Base-by-base conservation (phyloP, 495 filamentous ascomycete species). In the Penicillium dipodomyicola region DNA sequence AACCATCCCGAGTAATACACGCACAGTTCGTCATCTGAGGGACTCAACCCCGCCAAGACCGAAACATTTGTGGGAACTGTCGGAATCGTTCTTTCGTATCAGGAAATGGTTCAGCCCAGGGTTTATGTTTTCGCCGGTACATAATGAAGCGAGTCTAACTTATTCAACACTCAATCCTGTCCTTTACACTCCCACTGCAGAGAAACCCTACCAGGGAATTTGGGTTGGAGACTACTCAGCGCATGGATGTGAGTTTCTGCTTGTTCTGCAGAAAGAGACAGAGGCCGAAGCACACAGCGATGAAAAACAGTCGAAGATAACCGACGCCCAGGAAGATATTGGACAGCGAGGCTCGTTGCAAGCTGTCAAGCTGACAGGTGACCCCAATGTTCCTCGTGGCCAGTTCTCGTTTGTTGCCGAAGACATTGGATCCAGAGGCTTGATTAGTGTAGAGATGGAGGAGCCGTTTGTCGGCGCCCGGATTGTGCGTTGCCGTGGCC, bases 211-310 rank as follows among this genome's bases (percentile, higher is more conserved):
- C 65, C 85, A 89, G 58, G 93, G 93, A 0, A 87, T 97, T 22
- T 97, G 90, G 89, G 87, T 93, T 10, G 93, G 93, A 5, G 91
- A 96, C 65, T 96, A 95, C 64, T 85, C 84, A 12, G 84, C 81
- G 0, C 92, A 97, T 65, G 91, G 92, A 2, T 95, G 89, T 70
- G 92, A 97, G 67, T 95, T 96, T 58, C 65, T 96, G 10, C 75
- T 92, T 5, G 77, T 97, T 35, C 69, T 87, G 53, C 93, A 97
- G 69, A 79, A 80, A 15, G 85, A 89, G 2, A n/a, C 20, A 8
- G 11, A 6, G 9, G 6, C 33, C 65, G 48, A 19, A 23, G 27
- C 8, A 25, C 23, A 14, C 3, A 39, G 19, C 2, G 5, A 19
- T 5, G n/a, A n/a, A 27, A n/a, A 19, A 25, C n/a, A 40, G 6